Base-by-base conservation (phyloP, 768 basidiomycete genomes). In the Strobilomyces dryophilus region DNA sequence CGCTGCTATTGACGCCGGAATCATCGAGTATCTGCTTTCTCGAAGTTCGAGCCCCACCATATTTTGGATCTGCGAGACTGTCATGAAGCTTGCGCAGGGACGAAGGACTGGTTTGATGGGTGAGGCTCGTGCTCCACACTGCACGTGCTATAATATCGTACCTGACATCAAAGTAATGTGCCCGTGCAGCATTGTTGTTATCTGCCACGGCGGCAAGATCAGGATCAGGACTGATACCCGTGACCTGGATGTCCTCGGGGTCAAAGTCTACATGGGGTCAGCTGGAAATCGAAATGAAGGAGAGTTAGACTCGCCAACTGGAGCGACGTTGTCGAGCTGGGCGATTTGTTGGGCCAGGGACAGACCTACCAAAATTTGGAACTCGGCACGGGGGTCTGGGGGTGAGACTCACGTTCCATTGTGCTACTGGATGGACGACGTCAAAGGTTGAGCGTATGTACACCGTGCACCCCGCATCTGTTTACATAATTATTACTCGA, bases 81-180 rank as follows among this genome's bases (percentile, higher is more conserved):
- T 85, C 82, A 15, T 85, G 79, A 34, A 77, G 62, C 62, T 79
- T 86, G 29, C 89, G 79, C 47, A 95, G 65, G 31, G 78, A 70
- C 54, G 91, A 93, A 10, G 82, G 83, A 4, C 89, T 92, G 55
- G 55, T 51, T 24, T 20, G 14, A 34, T 50, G 34, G 51, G 54
- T 58, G 37, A 45, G 43, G 36, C 17, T n/a, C 31, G 32, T 45
- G 46, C 40, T 45, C 24, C 45, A 49, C 45, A 49, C 31, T 49
- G 31, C 34, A 43, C 21, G 37, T 29, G 26, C 9, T 26, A 72
- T 81, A 49, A 51, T 32, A 41, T 57, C 63, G 55, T 66, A 92
- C 89, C 89, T 90, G 36, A 95, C 89, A 61, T 89, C 83, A 40
- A 92, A 64, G 68, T 95, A 97, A 70, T 95, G 93, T 60, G 85